These are phyloP conservation scores for Didymella glomerata DNA, from an alignment of 2,329 filamentous ascomycete species.

Conservation along the genomic window DNA sequence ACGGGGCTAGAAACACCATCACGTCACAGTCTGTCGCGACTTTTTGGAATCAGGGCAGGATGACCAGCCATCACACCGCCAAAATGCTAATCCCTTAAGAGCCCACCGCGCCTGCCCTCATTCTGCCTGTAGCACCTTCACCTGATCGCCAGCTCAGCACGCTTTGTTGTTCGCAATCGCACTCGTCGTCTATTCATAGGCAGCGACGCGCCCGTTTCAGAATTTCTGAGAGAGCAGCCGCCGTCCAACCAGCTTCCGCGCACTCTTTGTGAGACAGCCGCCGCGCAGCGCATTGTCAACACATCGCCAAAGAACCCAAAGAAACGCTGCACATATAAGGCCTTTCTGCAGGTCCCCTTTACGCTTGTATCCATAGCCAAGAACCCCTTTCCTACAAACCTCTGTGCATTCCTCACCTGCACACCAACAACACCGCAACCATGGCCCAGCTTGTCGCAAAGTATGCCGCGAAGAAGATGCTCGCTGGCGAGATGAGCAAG, in stretches of 20 bases:
- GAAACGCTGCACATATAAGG: constrained; percentile 33
- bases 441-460: constrained; percentile 59
- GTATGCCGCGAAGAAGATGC: constrained; percentile 60
- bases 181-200: constrained; percentile 47
- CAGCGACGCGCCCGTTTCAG: constrained; percentile 53
- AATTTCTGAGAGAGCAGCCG: constrained; percentile 35
- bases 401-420: constrained; percentile 7
- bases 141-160: constrained; percentile 21
- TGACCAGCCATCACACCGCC: constrained; percentile 38
- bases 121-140: constrained; percentile 24
- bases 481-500: constrained; percentile 58
- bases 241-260: constrained; percentile 44
- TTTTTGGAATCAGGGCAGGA: constrained; percentile 41
- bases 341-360: constrained; percentile 15
- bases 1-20: constrained; percentile 23
- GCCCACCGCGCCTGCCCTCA: constrained; percentile 18
- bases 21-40: constrained; percentile 17
- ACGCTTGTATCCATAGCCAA: constrained; percentile 13
- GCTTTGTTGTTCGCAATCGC: constrained; percentile 29
- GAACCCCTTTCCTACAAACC: constrained; percentile 8
- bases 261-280: constrained; percentile 37
- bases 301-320: background rate
- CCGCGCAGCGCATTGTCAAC: constrained; percentile 28
- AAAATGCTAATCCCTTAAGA: constrained; percentile 24
- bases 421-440: constrained; percentile 23